Evolutionary conservation across 2,329 filamentous ascomycete genomes (phyloP).

Genomic region (Phialocephala subalpina): DNA sequence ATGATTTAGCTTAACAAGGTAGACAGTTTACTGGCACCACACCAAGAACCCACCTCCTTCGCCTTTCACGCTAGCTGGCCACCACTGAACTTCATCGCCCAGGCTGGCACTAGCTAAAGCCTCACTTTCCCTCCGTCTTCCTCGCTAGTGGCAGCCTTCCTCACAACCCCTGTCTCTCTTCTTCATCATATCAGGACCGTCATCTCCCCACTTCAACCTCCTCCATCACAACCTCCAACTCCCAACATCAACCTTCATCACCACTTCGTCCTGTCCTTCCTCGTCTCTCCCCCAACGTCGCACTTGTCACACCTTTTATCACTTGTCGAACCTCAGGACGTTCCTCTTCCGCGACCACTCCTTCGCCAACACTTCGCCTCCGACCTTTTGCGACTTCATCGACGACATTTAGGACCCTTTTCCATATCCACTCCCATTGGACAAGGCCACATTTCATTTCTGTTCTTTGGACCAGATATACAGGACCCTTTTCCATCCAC

Average conservation of each 20-base stretch:
- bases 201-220: slow-evolving; percentile 24
- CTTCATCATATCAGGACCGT: slow-evolving; percentile 12
- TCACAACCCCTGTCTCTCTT: not conserved
- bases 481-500: slow-evolving; percentile 25
- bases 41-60: not conserved
- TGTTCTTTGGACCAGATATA: slow-evolving; percentile 34
- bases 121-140: not conserved
- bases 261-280: slow-evolving; percentile 21
- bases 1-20: not conserved
- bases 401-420: slow-evolving; percentile 16
- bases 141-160: slow-evolving; percentile 3
- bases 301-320: slow-evolving; percentile 23
- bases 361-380: slow-evolving; percentile 7
- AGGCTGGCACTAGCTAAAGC: not conserved
- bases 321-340: slow-evolving; percentile 23
- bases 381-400: slow-evolving; percentile 1
- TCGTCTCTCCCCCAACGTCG: slow-evolving; percentile 34
- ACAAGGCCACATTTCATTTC: slow-evolving; percentile 35
- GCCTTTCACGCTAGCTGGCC: no score
- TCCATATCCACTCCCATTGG: slow-evolving; percentile 16
- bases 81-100: not conserved
- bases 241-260: slow-evolving; percentile 18
- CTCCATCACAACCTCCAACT: slow-evolving; percentile 18
- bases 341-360: slow-evolving; percentile 23
- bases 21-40: not conserved